Evolutionary conservation across 1,284 basidiomycete species (phyloP).

Genomic region (Mycosarcoma mackinlayi): DNA sequence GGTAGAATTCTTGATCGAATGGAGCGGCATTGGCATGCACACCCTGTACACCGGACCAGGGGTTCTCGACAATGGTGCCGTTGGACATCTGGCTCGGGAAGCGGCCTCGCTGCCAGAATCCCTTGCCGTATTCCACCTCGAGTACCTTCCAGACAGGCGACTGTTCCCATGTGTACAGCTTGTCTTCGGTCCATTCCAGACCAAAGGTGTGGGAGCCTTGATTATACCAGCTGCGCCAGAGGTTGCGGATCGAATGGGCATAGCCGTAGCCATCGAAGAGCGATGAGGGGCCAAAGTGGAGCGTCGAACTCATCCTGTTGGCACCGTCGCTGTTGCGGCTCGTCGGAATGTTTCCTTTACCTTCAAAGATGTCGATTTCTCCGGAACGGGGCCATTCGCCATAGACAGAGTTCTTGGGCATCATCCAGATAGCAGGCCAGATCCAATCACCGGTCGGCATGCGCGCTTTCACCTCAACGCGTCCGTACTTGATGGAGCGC

Average conservation of each 20-base stretch:
- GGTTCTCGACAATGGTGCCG: slow-evolving; percentile 75
- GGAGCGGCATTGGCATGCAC: slow-evolving; percentile 74
- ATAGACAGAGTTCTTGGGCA: slow-evolving; percentile 76
- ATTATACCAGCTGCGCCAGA: slow-evolving; percentile 77
- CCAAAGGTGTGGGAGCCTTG: slow-evolving; percentile 80
- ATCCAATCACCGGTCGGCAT: slow-evolving; percentile 79
- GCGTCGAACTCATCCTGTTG: slow-evolving; percentile 77
- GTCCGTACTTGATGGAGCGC: slow-evolving; percentile 79
- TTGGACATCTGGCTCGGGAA: slow-evolving; percentile 81
- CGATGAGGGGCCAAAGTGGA: slow-evolving; percentile 78
- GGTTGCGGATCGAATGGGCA: slow-evolving; percentile 77
- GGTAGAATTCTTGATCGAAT: slow-evolving; percentile 86
- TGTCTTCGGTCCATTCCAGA: slow-evolving; percentile 82
- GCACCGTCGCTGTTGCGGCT: slow-evolving; percentile 76
- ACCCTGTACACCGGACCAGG: slow-evolving; percentile 46
- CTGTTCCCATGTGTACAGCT: slow-evolving; percentile 77
- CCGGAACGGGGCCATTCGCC: slow-evolving; percentile 82
- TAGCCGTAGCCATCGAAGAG: slow-evolving; percentile 77
- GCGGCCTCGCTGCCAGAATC: slow-evolving; percentile 79
- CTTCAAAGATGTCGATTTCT: slow-evolving; percentile 83
- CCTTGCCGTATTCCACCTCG: slow-evolving; percentile 71
- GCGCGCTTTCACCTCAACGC: slow-evolving; percentile 82
- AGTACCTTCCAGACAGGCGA: slow-evolving; percentile 78
- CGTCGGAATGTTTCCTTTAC: slow-evolving; percentile 67
- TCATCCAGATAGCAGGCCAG: slow-evolving; percentile 87